phyloP scores from a whole-genome alignment of 2,329 filamentous ascomycete species.

The Nannizzia gypsea region DNA sequence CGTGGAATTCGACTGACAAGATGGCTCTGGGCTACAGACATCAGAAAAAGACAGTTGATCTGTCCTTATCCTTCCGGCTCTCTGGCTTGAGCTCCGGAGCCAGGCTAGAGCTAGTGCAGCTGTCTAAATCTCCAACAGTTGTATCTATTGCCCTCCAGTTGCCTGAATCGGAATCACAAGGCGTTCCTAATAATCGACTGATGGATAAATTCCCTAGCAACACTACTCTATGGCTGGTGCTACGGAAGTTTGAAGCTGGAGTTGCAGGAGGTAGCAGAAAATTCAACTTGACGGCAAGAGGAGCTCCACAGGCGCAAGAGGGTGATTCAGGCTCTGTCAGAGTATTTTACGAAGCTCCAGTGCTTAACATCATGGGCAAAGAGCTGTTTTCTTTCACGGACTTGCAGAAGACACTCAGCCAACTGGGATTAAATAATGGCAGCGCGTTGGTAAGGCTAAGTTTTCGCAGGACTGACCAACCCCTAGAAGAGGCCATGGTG shows the following conservation, averaged over 20 bases:
- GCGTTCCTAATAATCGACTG: slow-evolving; percentile 54
- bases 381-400: slow-evolving; percentile 66
- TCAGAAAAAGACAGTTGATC: slow-evolving; percentile 73
- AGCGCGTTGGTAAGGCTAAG: slow-evolving; percentile 65
- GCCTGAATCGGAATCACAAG: slow-evolving; percentile 55
- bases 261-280: slow-evolving; percentile 48
- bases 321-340: slow-evolving; percentile 53
- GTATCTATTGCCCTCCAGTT: slow-evolving; percentile 84
- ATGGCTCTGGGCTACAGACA: slow-evolving; percentile 40
- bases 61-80: slow-evolving; percentile 72
- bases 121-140: slow-evolving; percentile 71
- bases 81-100: slow-evolving; percentile 74
- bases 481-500: slow-evolving; percentile 72
- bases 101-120: slow-evolving; percentile 81
- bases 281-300: slow-evolving; percentile 75
- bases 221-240: slow-evolving; percentile 74
- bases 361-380: slow-evolving; percentile 70
- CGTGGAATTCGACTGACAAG: neutral
- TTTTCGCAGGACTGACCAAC: slow-evolving; percentile 64
- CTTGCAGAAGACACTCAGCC: slow-evolving; percentile 76
- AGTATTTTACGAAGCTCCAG: slow-evolving; percentile 77
- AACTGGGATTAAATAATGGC: slow-evolving; percentile 77
- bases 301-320: slow-evolving; percentile 49
- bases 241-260: slow-evolving; percentile 80
- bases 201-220: slow-evolving; percentile 80